phyloP scores from a whole-genome alignment of 768 basidiomycete genomes.

The Boletus pseudopeckii region DNA sequence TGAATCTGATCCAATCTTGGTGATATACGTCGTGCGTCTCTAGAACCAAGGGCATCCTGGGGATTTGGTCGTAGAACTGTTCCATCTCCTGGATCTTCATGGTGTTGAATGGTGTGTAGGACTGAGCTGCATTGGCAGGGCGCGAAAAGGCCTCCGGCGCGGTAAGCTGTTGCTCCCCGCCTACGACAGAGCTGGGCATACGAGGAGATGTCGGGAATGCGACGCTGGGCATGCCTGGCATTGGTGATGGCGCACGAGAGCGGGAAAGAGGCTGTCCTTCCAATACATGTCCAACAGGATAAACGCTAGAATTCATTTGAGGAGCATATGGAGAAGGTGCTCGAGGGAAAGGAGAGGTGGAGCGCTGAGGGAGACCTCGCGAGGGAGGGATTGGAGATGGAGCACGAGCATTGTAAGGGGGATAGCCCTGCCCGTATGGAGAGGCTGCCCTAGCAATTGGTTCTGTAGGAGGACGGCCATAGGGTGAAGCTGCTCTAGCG shows the following conservation, averaged over 20 bases:
- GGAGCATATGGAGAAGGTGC: constrained; percentile 31
- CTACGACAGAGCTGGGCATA: constrained; percentile 14
- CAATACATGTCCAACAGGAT: constrained; percentile 55
- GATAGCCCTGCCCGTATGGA: constrained; percentile 26
- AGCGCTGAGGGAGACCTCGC: constrained; percentile 18
- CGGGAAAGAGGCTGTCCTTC: constrained; percentile 50
- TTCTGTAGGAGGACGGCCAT: constrained; percentile 35
- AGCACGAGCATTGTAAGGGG: constrained; percentile 27
- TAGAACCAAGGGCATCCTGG: constrained; percentile 70
- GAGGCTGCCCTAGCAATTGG: constrained; percentile 40
- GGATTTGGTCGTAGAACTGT: constrained; percentile 59
- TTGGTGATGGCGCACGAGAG: constrained; percentile 51
- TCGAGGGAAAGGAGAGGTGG: constrained; percentile 31
- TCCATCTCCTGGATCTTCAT: constrained; percentile 80
- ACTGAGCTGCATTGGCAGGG: constrained; percentile 60
- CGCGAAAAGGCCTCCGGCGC: constrained; percentile 75
- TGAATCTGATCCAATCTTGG: constrained; percentile 78
- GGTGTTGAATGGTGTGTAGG: constrained; percentile 66
- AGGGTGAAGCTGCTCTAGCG: constrained; percentile 32
- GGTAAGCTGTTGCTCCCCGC: constrained; percentile 41
- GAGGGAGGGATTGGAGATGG: constrained; percentile 30
- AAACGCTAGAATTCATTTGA: constrained; percentile 33
- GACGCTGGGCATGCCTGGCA: constrained; percentile 39
- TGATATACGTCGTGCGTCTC: constrained; percentile 73
- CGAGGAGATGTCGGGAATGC: constrained; percentile 30